Base-by-base conservation (phyloP, 129 eudicot genomes). In the Tagetes erecta region DNA sequence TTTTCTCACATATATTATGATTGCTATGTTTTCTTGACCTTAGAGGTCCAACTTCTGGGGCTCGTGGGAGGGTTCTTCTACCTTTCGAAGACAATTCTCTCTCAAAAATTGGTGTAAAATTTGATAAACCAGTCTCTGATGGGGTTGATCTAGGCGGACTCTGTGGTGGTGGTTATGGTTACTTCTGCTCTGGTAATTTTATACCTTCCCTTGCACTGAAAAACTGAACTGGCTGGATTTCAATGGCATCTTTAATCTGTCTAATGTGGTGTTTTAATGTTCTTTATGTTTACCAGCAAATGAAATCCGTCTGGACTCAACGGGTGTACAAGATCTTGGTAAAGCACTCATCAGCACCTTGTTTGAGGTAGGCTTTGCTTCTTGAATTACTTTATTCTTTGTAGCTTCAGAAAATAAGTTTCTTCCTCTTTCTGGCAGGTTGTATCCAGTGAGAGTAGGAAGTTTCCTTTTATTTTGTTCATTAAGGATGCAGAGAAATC, bases 401-500 rank as follows among this genome's bases (percentile, higher is more conserved):
- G 30, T 38, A 37, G 52, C 40, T 37, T 64, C 27, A 47, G 30
- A 35, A 39, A 20, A 49, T 72, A 27, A 47, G 41, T 37, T 9
- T 76, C 41, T 62, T 42, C 0, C 59, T 62, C 13, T 55, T 27
- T 45, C 8, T 38, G 5, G 31, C 76, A 91, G 97, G 92, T 80
- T 67, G 86, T 86, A 51, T 71, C 70, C 46, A 82, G 78, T 45
- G 95, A 81, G 86, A 92, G 98, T 81, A 85, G 87, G 84, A 85
- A 81, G 73, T 49, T 76, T 66, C 96, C 98, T 35, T 90, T 93
- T 71, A 93, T 93, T 79, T 80, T 93, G 68, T 93, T 90, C 68
- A 78, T 93, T 84, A 93, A 93, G 88, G 98, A 90, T 76, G 91
- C 94, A 35, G 98, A 93, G 86, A 93, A 90, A 77, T 93, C 92